phyloP scores from a whole-genome alignment of 768 basidiomycete genomes.

The Pleurotus tuoliensis region DNA sequence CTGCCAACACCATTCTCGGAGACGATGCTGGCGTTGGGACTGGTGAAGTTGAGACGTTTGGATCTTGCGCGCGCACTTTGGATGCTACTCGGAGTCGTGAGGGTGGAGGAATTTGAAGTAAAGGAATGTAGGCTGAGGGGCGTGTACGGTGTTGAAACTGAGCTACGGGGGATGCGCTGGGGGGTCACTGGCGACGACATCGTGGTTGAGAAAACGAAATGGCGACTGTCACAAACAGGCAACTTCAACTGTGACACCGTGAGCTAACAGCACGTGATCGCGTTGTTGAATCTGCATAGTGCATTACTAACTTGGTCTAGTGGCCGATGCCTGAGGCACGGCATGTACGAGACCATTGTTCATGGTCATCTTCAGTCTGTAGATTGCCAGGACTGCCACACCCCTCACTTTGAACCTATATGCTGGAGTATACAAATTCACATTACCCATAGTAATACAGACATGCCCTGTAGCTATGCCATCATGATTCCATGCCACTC shows the following conservation, averaged over 20 bases:
- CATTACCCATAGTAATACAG: no score
- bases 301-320: no score
- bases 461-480: no score
- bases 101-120: conserved; percentile 46
- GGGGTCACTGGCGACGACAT: conserved; percentile 13
- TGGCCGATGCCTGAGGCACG: no score
- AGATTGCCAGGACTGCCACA: no score
- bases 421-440: no score
- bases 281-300: neutral
- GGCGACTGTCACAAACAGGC: neutral
- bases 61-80: conserved; percentile 11
- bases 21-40: conserved; percentile 5
- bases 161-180: conserved; percentile 11
- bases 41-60: conserved; percentile 11
- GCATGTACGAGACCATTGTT: no score
- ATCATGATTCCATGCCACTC: no score
- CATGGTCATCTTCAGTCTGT: no score
- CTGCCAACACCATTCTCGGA: conserved; percentile 3
- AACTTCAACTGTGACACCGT: conserved; percentile 7
- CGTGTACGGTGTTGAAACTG: conserved; percentile 55
- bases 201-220: conserved; percentile 3
- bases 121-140: conserved; percentile 67
- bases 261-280: conserved; percentile 5
- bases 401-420: no score
- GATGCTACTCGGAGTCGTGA: conserved; percentile 59